Evolutionary conservation across 2,329 filamentous ascomycete genomes (phyloP).

Genomic region (Phialophora chinensis): DNA sequence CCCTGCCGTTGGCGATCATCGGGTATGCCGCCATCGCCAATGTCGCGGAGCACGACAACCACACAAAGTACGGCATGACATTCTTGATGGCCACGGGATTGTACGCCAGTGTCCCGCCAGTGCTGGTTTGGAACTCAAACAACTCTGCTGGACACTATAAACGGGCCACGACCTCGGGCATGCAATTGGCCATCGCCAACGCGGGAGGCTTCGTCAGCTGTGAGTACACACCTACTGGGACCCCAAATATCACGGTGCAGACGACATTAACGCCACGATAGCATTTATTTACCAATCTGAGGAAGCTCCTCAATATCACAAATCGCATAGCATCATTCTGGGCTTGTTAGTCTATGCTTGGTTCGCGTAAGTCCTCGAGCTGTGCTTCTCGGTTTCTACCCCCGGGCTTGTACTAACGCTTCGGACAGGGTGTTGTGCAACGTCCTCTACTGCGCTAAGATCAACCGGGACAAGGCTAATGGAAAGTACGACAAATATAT

Average conservation of each 20-base stretch:
- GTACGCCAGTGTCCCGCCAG: conserved; percentile 67
- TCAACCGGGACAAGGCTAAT: conserved; percentile 66
- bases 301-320: conserved; percentile 64
- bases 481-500: conserved; percentile 65
- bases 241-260: background rate
- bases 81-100: conserved; percentile 71
- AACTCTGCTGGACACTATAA: conserved; percentile 74
- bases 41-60: conserved; percentile 51
- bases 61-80: conserved; percentile 68
- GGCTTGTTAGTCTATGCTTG: conserved; percentile 66
- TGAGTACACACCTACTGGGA: conserved; percentile 5
- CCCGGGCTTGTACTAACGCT: conserved; percentile 25
- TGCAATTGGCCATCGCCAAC: conserved; percentile 71
- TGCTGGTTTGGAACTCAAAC: conserved; percentile 70
- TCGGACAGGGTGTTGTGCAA: conserved; percentile 61
- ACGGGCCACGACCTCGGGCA: conserved; percentile 62
- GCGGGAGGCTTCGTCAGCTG: conserved; percentile 68
- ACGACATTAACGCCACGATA: conserved; percentile 33
- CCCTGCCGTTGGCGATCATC: conserved; percentile 67
- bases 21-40: conserved; percentile 70
- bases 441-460: conserved; percentile 66
- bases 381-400: background rate
- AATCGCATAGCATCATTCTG: conserved; percentile 67
- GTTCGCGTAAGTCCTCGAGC: conserved; percentile 62
- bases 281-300: conserved; percentile 66